These are phyloP conservation scores for Fusarium foetens DNA, from an alignment of 2,329 filamentous ascomycete genomes.

Conservation along the genomic window DNA sequence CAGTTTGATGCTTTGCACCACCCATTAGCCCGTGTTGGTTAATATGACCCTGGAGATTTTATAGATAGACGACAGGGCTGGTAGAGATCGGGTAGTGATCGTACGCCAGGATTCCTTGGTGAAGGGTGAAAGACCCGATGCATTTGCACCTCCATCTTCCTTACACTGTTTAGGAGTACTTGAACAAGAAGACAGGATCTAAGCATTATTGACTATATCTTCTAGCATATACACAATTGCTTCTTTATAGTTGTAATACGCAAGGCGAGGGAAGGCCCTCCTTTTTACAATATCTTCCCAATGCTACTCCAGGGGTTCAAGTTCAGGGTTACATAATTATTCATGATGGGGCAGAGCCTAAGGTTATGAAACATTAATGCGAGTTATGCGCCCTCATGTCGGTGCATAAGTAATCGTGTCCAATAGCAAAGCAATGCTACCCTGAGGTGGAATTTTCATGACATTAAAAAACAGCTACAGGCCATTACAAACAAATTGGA, in stretches of 20 bases:
- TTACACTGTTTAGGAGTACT: accelerated
- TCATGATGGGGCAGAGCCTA: accelerated
- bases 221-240: accelerated
- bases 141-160: accelerated
- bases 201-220: neutral
- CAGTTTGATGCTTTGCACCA: neutral
- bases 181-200: neutral
- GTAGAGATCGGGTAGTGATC: neutral
- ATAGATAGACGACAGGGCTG: neutral
- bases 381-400: accelerated
- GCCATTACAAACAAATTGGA: accelerated
- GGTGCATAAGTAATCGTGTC: neutral
- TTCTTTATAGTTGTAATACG: accelerated
- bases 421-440: accelerated
- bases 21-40: neutral
- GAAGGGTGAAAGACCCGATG: too few relatives aligned
- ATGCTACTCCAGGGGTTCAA: neutral
- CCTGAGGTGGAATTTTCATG: accelerated
- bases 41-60: too few relatives aligned
- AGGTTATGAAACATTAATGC: accelerated
- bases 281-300: too few relatives aligned
- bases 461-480: accelerated
- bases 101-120: neutral
- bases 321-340: neutral
- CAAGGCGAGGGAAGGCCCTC: accelerated